A percentile compares a stretch with the other conserved stretches of the same genome.
phyloP scores from a whole-genome alignment of 345 rosid species.

The Lenwebbia sp. region DNA sequence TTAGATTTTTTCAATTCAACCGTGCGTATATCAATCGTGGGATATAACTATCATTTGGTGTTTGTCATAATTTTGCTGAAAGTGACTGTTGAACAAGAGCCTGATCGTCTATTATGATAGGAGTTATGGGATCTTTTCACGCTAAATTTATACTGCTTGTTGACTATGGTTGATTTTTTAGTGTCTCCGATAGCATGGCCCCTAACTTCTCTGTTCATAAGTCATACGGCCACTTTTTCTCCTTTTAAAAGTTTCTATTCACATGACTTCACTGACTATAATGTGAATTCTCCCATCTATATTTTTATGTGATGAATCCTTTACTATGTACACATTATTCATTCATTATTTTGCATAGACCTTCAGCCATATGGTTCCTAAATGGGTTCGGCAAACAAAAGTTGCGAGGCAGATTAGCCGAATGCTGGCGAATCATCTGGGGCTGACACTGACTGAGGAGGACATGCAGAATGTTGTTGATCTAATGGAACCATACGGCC shows the following conservation, averaged over 20 bases:
- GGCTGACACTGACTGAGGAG: slow-evolving; percentile 62
- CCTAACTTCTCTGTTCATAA: background rate
- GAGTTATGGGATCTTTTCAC: background rate
- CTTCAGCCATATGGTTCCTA: slow-evolving; percentile 50
- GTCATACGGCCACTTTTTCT: background rate
- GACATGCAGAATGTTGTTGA: slow-evolving; percentile 89
- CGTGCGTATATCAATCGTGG: background rate
- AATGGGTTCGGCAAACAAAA: slow-evolving; percentile 58
- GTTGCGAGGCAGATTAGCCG: slow-evolving; percentile 43
- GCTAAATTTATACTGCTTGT: background rate
- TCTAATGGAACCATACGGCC: slow-evolving; percentile 97
- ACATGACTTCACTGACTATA: background rate
- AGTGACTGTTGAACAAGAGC: background rate
- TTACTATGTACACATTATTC: background rate
- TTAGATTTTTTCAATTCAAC: background rate
- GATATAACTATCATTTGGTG: background rate
- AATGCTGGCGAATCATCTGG: slow-evolving; percentile 90
- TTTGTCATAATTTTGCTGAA: background rate
- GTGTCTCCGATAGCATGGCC: background rate
- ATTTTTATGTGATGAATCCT: background rate
- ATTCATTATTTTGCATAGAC: slow-evolving; percentile 36
- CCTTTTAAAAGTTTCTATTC: background rate
- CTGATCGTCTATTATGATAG: background rate
- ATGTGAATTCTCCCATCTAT: background rate
- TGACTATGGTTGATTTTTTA: background rate